Evolutionary conservation across 2,329 filamentous ascomycete species (phyloP).

Genomic region (Fusarium domesticum): DNA sequence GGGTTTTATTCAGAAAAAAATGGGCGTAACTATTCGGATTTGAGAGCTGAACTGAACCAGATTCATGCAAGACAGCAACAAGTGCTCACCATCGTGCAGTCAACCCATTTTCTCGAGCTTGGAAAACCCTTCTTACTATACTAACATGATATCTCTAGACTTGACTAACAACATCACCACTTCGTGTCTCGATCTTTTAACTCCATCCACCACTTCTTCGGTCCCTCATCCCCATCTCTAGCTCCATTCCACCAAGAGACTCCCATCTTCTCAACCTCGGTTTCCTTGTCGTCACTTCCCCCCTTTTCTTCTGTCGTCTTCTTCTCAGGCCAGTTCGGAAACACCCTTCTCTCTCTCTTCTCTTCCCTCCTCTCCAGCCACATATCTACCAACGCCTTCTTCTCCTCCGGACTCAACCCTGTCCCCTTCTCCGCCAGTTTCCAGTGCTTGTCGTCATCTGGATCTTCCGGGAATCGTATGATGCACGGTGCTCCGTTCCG

Average conservation of each 20-base stretch:
- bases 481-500: conserved; percentile 36
- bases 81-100: neutral
- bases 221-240: neutral
- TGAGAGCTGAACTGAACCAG: too few species aligned
- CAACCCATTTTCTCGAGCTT: neutral
- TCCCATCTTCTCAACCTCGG: neutral
- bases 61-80: too few species aligned
- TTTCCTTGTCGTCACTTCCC: neutral
- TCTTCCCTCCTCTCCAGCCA: conserved; percentile 6
- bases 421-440: conserved; percentile 4
- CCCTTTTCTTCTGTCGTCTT: neutral
- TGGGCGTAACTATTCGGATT: too few species aligned
- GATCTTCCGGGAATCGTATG: conserved; percentile 45
- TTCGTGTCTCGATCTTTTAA: neutral
- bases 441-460: conserved; percentile 43
- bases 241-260: neutral
- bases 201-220: neutral
- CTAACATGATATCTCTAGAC: neutral
- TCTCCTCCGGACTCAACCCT: neutral
- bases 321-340: conserved; percentile 20
- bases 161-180: neutral
- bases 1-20: too few species aligned
- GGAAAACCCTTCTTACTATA: too few species aligned
- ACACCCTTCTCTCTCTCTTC: neutral
- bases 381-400: neutral